Percentiles rank a stretch among this genome's conserved stretches.
These are phyloP conservation scores for Thelonectria discophora DNA, from an alignment of 2,329 filamentous ascomycete species.

Conservation along the genomic window DNA sequence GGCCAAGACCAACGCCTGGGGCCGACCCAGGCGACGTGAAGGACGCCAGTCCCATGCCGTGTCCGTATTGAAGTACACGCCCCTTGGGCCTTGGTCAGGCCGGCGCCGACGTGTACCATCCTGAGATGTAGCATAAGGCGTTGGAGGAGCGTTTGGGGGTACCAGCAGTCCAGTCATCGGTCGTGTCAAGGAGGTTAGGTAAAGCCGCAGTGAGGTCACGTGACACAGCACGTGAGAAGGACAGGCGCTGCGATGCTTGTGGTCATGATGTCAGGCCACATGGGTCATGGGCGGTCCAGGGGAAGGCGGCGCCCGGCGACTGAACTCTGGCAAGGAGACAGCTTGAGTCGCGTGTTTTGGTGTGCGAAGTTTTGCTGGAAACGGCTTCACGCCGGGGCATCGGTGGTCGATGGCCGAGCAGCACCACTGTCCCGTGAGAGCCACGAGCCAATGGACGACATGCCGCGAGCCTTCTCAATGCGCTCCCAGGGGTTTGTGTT, in stretches of 20 bases:
- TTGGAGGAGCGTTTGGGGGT: constrained; percentile 26
- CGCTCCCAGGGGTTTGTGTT: constrained; percentile 77
- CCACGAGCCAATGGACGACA: constrained; percentile 59
- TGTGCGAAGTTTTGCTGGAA: not conserved
- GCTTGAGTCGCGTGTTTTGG: not conserved
- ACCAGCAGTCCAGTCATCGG: constrained; percentile 12
- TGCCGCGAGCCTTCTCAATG: constrained; percentile 58
- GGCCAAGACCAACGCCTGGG: constrained; percentile 18
- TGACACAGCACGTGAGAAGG: constrained; percentile 25
- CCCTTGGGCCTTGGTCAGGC: constrained; percentile 25
- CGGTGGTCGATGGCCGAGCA: constrained; percentile 12
- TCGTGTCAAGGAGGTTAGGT: constrained; percentile 30
- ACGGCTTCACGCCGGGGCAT: constrained; percentile 27
- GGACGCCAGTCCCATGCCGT: constrained; percentile 38
- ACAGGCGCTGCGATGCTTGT: constrained; percentile 1
- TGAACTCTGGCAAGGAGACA: not conserved
- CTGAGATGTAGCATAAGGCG: constrained; percentile 35
- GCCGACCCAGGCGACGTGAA: constrained; percentile 36
- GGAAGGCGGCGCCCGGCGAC: not conserved
- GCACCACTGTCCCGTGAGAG: constrained; percentile 35
- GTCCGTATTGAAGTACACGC: constrained; percentile 32
- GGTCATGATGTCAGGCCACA: not conserved
- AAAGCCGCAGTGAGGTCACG: constrained; percentile 33
- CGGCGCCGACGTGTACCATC: constrained; percentile 27
- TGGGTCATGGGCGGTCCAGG: not conserved